Evolutionary conservation across 2,329 filamentous ascomycete species (phyloP).

Genomic region (Apiospora saccharicola): DNA sequence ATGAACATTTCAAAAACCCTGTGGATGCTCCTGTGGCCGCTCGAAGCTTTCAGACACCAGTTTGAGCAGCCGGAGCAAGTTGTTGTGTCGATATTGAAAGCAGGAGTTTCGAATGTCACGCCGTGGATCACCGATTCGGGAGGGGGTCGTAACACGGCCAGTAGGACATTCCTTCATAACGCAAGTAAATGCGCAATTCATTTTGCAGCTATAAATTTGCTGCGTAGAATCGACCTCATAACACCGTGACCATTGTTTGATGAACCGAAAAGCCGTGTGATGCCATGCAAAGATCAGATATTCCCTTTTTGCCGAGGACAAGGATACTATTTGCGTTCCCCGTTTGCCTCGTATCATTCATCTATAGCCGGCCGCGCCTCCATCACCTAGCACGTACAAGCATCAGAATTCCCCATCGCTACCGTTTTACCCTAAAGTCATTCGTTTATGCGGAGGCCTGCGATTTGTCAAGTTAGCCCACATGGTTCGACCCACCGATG

Average conservation of each 20-base stretch:
- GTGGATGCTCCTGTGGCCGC: neutral
- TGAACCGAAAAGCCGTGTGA: slow-evolving; percentile 48
- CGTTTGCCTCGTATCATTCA: slow-evolving; percentile 17
- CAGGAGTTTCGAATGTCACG: neutral
- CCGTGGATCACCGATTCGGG: neutral
- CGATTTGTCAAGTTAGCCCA: neutral
- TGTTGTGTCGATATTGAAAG: neutral
- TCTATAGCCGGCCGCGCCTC: slow-evolving; percentile 21
- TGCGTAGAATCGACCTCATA: slow-evolving; percentile 45
- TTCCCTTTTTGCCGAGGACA: slow-evolving; percentile 43
- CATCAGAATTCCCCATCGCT: slow-evolving; percentile 19
- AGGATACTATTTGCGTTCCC: slow-evolving; percentile 16
- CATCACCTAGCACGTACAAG: slow-evolving; percentile 21
- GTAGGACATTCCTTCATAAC: slow-evolving; percentile 26
- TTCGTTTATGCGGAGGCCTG: slow-evolving; percentile 25
- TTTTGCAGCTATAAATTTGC: slow-evolving; percentile 44
- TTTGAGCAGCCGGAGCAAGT: neutral
- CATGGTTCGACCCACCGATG: neutral
- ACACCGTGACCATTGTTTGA: slow-evolving; percentile 40
- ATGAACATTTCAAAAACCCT: neutral
- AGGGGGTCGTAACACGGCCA: neutral
- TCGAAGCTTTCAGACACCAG: too few relatives aligned
- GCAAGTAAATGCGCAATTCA: slow-evolving; percentile 31
- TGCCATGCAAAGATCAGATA: slow-evolving; percentile 48
- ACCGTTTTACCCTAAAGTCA: slow-evolving; percentile 22